A percentile compares a stretch with the other conserved stretches of the same genome.
phyloP scores from a whole-genome alignment of 2,329 filamentous ascomycete species.

The Sarocladium kiliense region DNA sequence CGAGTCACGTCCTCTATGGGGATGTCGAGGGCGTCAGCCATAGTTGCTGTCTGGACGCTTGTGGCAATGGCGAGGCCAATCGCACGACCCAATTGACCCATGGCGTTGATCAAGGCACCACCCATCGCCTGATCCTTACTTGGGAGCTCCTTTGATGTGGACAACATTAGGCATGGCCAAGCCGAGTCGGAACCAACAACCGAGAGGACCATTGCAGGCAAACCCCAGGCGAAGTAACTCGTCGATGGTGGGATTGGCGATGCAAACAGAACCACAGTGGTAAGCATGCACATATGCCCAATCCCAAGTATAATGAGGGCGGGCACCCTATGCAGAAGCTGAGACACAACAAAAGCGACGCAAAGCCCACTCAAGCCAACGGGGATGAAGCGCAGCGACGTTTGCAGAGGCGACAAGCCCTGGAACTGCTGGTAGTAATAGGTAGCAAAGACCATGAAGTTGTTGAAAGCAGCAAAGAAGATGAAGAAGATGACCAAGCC shows the following conservation, averaged over 20 bases:
- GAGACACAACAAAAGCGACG: constrained; percentile 51
- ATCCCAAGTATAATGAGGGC: constrained; percentile 53
- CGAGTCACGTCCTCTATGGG: constrained; percentile 37
- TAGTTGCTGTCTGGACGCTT: constrained; percentile 58
- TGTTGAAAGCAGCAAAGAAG: constrained; percentile 65
- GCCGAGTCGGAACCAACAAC: constrained; percentile 63
- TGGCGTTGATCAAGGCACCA: constrained; percentile 62
- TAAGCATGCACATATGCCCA: constrained; percentile 50
- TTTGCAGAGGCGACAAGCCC: constrained; percentile 56
- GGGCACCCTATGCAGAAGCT: constrained; percentile 51
- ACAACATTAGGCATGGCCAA: constrained; percentile 61
- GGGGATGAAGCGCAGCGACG: constrained; percentile 63
- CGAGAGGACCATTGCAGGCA: constrained; percentile 61
- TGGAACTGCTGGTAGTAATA: constrained; percentile 68
- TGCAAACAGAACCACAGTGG: constrained; percentile 57
- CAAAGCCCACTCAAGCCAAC: constrained; percentile 55
- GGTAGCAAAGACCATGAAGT: constrained; percentile 61
- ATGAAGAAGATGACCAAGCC: constrained; percentile 61
- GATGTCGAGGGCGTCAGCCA: constrained; percentile 42
- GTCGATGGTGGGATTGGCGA: constrained; percentile 55
- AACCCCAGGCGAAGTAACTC: constrained; percentile 62
- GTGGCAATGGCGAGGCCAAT: constrained; percentile 63
- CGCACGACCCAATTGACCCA: constrained; percentile 59
- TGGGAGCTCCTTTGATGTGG: constrained; percentile 58
- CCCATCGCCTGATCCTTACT: constrained; percentile 62